These are phyloP conservation scores for Trichosporon sp. DNA, from an alignment of 1,284 basidiomycete species.

Conservation along the genomic window DNA sequence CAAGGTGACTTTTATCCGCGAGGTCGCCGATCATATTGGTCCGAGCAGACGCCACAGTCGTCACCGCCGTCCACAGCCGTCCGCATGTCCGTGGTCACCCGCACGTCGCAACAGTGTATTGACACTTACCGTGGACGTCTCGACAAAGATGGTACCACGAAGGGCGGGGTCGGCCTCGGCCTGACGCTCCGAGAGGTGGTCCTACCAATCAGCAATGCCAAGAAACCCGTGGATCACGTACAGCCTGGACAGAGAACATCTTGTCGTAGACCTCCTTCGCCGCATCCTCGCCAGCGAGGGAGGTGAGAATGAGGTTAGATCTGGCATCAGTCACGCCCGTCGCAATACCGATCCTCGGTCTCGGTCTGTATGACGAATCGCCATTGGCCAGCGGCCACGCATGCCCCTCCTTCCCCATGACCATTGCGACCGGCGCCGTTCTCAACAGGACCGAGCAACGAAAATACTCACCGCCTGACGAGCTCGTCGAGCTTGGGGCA, in stretches of 20 bases:
- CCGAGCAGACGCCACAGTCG: background rate
- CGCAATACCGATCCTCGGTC: background rate
- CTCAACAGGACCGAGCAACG: too few species aligned
- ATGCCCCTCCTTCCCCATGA: background rate
- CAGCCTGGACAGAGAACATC: constrained; percentile 60
- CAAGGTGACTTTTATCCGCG: background rate
- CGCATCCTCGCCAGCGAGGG: constrained; percentile 67
- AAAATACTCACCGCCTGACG: constrained; percentile 35
- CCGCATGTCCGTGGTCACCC: background rate
- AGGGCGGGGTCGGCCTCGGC: background rate
- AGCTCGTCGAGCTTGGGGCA: constrained; percentile 41
- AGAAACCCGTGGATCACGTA: constrained; percentile 22
- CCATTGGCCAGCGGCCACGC: background rate
- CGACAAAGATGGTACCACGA: constrained; percentile 66
- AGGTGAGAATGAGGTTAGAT: constrained; percentile 77
- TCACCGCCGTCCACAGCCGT: background rate
- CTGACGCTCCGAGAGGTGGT: background rate
- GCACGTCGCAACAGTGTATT: background rate
- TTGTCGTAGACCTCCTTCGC: constrained; percentile 64
- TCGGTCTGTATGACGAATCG: background rate
- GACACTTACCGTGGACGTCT: constrained; percentile 66
- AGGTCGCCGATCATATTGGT: background rate
- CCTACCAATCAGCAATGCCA: background rate
- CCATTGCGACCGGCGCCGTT: background rate
- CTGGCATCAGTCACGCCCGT: constrained; percentile 35